These are phyloP conservation scores for Metschnikowia noctiluminum DNA, from an alignment of 805 yeast genomes.

Conservation along the genomic window DNA sequence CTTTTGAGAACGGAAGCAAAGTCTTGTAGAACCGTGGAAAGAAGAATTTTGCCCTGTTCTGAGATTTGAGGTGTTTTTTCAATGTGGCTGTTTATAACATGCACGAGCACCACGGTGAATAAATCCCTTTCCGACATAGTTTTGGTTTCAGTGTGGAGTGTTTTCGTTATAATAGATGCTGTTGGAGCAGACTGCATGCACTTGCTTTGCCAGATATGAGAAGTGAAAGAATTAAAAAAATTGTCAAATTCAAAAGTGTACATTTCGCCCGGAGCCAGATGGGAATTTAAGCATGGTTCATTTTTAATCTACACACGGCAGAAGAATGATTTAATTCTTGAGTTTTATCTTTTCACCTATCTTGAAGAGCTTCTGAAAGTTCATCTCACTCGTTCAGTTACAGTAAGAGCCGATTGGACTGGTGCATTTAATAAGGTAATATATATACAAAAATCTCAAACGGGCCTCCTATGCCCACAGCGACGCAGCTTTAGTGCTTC, in stretches of 20 bases:
- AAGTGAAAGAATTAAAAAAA: neutral
- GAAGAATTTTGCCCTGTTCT: constrained; percentile 3
- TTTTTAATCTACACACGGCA: no score
- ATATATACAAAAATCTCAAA: neutral
- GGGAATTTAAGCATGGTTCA: no score
- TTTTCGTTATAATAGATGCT: neutral
- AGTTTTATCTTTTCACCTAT: no score
- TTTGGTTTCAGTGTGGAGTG: neutral
- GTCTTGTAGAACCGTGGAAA: constrained; percentile 8
- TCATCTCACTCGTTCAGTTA: no score
- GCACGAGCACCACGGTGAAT: constrained; percentile 4
- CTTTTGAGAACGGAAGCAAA: constrained; percentile 5
- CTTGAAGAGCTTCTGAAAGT: no score
- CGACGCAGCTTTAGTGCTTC: no score
- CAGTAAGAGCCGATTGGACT: no score
- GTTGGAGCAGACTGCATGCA: neutral
- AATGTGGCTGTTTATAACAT: constrained; percentile 1
- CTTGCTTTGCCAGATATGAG: neutral
- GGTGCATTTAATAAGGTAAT: no score
- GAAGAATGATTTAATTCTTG: no score
- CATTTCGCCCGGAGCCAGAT: neutral
- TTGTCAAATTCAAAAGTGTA: neutral
- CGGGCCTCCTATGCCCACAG: no score
- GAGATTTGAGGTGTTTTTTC: neutral
- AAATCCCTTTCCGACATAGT: neutral